Conservation (phyloP, 2,329 filamentous ascomycete genomes). For the Achaetomium macrosporum region DNA sequence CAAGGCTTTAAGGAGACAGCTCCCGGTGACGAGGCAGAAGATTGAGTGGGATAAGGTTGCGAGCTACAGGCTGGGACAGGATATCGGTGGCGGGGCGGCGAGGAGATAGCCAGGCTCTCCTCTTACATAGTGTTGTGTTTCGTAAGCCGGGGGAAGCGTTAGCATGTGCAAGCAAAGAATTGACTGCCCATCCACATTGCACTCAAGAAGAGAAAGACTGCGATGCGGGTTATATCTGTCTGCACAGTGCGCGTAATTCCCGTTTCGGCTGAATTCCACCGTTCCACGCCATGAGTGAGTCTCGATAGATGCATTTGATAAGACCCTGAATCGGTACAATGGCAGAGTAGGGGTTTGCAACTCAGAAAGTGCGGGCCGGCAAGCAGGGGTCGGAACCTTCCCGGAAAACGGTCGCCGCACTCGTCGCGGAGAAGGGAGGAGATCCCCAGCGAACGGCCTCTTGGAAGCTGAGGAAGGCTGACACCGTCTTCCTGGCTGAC, state of each 20-base stretch:
- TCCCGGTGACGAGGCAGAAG: constrained; percentile 96
- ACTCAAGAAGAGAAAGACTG: too few species aligned
- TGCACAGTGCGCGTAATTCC: too few species aligned
- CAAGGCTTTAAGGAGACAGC: constrained; percentile 83
- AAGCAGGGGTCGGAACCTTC: background rate
- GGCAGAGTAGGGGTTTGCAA: background rate
- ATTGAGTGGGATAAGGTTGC: constrained; percentile 99
- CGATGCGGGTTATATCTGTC: too few species aligned
- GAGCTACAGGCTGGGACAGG: constrained; percentile 79
- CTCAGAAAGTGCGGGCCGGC: background rate
- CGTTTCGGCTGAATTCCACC: background rate
- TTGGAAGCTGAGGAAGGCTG: background rate
- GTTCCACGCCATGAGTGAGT: background rate
- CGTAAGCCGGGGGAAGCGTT: background rate
- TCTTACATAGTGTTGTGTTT: too few species aligned
- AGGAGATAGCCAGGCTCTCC: constrained; percentile 35
- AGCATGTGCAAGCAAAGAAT: background rate
- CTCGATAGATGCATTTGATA: constrained; percentile 2
- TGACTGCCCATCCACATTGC: background rate
- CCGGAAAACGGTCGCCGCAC: constrained; percentile 15
- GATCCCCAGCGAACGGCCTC: background rate
- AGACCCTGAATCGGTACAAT: background rate
- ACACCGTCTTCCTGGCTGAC: background rate
- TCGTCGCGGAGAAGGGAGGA: background rate
- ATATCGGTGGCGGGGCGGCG: constrained; percentile 64